Evolutionary conservation across 108 stramenopile genomes (phyloP), one percentile per base, ranked within the genome.

Genomic region (Nitzschia palea): DNA sequence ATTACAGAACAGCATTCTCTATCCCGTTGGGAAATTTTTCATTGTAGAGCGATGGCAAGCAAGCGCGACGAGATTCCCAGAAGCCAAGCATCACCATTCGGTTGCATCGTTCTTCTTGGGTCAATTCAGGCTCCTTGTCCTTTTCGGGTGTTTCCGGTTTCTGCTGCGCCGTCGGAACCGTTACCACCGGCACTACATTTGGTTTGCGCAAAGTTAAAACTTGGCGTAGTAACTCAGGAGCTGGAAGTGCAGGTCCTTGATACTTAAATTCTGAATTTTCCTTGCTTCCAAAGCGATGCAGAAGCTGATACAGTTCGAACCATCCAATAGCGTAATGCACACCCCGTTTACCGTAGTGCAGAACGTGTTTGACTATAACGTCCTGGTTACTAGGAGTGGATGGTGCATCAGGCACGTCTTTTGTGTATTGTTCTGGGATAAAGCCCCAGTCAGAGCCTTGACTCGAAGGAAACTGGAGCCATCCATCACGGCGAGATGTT

Each of bases 281-380:
- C n/a, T n/a, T n/a, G n/a, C n/a, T 48, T 8, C 47, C 47, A 48
- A 48, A 48, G 47, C 47, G 47, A 4, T 20, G 47, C 4, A 48
- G 4, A 12, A 48, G 18, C 4, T 48, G 4, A 20, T 48, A 48
- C 15, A 48, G 18, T 4, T 48, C 47, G 15, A 18, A 5, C 47
- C 47, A 48, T 48, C 47, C 47, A 48, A 48, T 48, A 48, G 47
- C 47, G 22, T 48, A 48, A 48, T 48, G 47, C 15, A 48, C n/a
- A 18, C 47, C 47, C 22, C 47, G 47, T 48, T 10, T 48, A 4
- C 47, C 47, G 18, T 48, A 20, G 4, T 48, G 15, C 47, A 48
- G 22, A 20, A 48, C 47, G n/a, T 48, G 18, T 18, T n/a, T 12
- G n/a, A 18, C n/a, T n/a, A n/a, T n/a, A n/a, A n/a, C n/a, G 18